Evolutionary conservation across 208 protist genomes (phyloP), one percentile per base, ranked within the genome.

Genomic region (Wallacemonas sp.): DNA sequence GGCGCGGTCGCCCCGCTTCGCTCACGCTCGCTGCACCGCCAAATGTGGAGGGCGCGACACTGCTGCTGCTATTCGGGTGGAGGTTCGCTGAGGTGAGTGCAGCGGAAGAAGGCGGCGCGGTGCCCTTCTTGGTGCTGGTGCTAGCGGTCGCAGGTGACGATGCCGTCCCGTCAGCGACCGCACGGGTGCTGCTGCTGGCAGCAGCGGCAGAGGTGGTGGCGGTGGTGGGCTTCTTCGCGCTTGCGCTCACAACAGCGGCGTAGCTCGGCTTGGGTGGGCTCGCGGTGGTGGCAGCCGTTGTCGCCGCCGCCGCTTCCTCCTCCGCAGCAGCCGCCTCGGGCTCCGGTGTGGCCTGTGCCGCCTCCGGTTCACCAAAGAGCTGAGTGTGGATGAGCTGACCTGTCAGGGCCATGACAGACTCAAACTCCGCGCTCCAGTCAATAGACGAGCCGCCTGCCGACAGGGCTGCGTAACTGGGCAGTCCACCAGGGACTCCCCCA

Each of bases 341-440:
- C 9, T 29, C 69, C 32, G 33, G 65, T 2, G 66, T 32, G 8
- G 48, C 24, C 16, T 47, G 24, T 38, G 75, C 69, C 48, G 75
- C 72, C n/a, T 83, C 74, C n/a, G 56, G 48, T 32, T 71, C 74
- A 19, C 68, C 72, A 57, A 69, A 72, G 14, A 85, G 66, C 65
- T 94, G 88, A 32, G 73, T 68, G 21, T 87, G 72, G 46, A 94
- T 83, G 52, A 90, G 60, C 55, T 90, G 69, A 17, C 69, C 74
- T 14, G 88, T 94, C 39, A 91, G 73, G 30, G 72, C 67, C 88
- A 94, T 88, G 41, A 94, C 73, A 29, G 81, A 70, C 52, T 81
- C 70, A 58, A 88, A 94, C 72, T 91, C 84, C 14, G 81, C 81
- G 6, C 61, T 64, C 88, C 88, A 94, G 63, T 94, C 80, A 24